phyloP scores from a whole-genome alignment of 1,284 basidiomycete genomes.

The Trichosporon sp. region DNA sequence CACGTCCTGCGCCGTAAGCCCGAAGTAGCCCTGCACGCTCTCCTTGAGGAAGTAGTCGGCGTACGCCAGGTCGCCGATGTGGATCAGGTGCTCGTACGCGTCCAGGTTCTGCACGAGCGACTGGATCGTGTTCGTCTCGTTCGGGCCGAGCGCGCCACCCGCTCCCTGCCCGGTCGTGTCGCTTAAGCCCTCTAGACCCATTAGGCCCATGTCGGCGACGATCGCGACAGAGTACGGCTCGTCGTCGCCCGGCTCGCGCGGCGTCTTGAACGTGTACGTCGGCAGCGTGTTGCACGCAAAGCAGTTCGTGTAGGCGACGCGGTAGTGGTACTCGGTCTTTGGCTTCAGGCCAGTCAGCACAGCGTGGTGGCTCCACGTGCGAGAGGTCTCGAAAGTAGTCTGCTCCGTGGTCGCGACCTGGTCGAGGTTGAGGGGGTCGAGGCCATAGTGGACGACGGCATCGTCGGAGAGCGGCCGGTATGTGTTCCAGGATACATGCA shows the following conservation, averaged over 20 bases:
- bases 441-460: conserved; percentile 22
- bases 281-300: conserved; percentile 24
- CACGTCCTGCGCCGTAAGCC: conserved; percentile 8
- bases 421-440: conserved; percentile 22
- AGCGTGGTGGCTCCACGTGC: conserved; percentile 25
- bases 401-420: conserved; percentile 9
- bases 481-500: conserved; percentile 28
- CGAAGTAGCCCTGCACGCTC: conserved; percentile 25
- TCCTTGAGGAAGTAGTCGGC: conserved; percentile 35
- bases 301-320: conserved; percentile 27
- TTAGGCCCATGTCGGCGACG: conserved; percentile 33
- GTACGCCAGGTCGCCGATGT: conserved; percentile 31
- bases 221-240: conserved; percentile 24
- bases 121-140: conserved; percentile 38
- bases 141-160: conserved; percentile 14
- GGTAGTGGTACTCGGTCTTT: conserved; percentile 27
- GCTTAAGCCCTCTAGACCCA: conserved; percentile 35
- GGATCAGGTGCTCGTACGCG: conserved; percentile 25
- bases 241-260: conserved; percentile 18
- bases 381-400: conserved; percentile 22
- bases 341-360: conserved; percentile 21
- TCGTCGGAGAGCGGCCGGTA: conserved; percentile 17
- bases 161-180: conserved; percentile 24
- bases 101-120: conserved; percentile 25
- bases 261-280: conserved; percentile 26